Evolutionary conservation across 176 grass and related monocot species (phyloP), one percentile per base, ranked within the genome.

Genomic region (Canna indica): DNA sequence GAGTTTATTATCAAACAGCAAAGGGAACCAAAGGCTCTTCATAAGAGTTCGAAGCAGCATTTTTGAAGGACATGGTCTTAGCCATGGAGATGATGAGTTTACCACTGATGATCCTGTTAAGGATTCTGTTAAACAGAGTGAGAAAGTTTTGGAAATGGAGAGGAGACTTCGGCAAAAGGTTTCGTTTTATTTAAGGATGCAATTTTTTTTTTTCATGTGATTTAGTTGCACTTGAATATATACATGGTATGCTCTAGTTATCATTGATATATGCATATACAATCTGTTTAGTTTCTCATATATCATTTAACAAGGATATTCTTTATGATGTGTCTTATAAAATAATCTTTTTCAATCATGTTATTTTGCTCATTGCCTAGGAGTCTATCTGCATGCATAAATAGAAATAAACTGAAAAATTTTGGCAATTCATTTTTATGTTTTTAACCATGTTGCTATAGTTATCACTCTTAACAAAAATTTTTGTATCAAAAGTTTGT

Each of bases 131-230:
- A 80, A 48, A 16, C 79, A 80, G 61, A 85, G 82, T 73, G 82
- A 82, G 31, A 67, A 87, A 60, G 82, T 87, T 47, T 64, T 91
- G 56, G 76, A 76, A 34, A 75, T 57, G 59, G 78, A 87, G 69
- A 73, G 70, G 52, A 62, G 75, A 32, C 36, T 91, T 39, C 73
- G 82, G 4, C 33, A 84, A 44, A 79, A 87, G 84, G 88, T 90
- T 67, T 45, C n/a, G 0, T 79, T 29, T 71, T 7, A 10, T 32
- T 28, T 0, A 59, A 59, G 10, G n/a, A 59, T 26, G n/a, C 54
- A 58, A 24, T 10, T 10, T 10, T 58, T 18, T 27, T 9, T 58
- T 2, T 10, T 5, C n/a, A 58, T 58, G 26, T 58, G 7, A 1
- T 17, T 48, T 17, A 48, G 44, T 46, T 46, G 44, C 15, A 14